A percentile compares a stretch with the other conserved stretches of the same genome.
Conservation (phyloP, 1,284 basidiomycete genomes). For the Caloboletus firmus region DNA sequence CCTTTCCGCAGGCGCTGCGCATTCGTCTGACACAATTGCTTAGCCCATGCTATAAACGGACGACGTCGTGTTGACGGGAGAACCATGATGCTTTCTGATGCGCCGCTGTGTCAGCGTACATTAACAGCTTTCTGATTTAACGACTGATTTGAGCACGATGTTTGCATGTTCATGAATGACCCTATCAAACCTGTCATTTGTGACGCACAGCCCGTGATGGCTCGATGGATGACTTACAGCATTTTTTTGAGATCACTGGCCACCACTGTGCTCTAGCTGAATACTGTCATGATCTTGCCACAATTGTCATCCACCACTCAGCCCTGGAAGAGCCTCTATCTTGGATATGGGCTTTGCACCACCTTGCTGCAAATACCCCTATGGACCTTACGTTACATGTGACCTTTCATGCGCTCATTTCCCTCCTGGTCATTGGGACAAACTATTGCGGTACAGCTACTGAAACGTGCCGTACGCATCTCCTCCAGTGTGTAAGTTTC, state of each 20-base stretch:
- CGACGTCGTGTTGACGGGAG: not conserved
- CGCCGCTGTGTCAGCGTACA: not conserved
- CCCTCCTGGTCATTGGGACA: slow-evolving; percentile 28
- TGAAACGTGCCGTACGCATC: not conserved
- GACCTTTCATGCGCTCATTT: slow-evolving; percentile 26
- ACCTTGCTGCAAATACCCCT: slow-evolving; percentile 49
- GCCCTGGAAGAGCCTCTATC: slow-evolving; percentile 31
- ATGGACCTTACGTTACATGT: slow-evolving; percentile 39
- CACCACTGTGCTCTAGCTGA: not conserved
- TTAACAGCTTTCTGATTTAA: not conserved
- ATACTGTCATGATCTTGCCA: slow-evolving; percentile 1
- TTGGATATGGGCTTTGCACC: slow-evolving; percentile 42
- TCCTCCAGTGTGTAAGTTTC: slow-evolving; percentile 17
- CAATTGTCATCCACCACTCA: slow-evolving; percentile 16
- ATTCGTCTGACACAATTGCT: slow-evolving; percentile 26
- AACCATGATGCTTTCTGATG: not conserved
- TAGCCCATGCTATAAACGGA: slow-evolving; percentile 3
- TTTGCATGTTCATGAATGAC: not conserved
- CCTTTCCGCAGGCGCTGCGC: slow-evolving; percentile 23
- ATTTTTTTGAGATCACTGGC: not conserved
- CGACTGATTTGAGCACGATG: not conserved
- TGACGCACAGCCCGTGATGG: not conserved
- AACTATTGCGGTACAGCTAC: slow-evolving; percentile 7
- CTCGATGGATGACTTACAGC: not conserved
- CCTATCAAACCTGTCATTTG: not conserved